Conservation (phyloP, 2,329 filamentous ascomycete species). For the Pseudogymnoascus sp. region DNA sequence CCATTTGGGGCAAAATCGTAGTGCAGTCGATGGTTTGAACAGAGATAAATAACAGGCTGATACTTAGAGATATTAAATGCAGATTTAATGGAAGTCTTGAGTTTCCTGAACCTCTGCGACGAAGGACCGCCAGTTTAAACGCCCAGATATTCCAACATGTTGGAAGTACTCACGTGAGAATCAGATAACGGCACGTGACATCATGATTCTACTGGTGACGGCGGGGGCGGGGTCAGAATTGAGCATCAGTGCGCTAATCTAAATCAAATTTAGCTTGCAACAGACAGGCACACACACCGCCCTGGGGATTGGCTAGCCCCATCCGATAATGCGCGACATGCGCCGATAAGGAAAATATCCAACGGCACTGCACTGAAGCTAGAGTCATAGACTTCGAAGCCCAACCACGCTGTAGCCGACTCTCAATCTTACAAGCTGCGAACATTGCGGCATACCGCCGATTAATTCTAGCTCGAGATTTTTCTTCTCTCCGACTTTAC, state of each 20-base stretch:
- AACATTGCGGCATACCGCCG: background rate
- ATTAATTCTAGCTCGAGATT: background rate
- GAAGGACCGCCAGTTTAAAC: background rate
- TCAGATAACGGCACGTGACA: background rate
- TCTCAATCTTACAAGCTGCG: background rate
- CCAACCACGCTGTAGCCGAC: background rate
- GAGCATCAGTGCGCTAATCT: background rate
- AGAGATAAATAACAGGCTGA: background rate
- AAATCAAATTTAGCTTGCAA: background rate
- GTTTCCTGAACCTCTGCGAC: background rate
- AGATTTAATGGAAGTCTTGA: background rate
- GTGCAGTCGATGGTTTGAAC: background rate
- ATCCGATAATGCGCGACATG: background rate
- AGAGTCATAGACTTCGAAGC: background rate
- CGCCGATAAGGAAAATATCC: slow-evolving; percentile 3
- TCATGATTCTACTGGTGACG: background rate
- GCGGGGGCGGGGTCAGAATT: background rate
- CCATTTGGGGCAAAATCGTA: background rate
- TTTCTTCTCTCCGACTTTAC: background rate
- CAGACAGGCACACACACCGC: background rate
- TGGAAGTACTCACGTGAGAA: background rate
- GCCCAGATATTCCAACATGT: background rate
- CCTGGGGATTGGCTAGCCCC: background rate
- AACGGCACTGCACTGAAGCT: background rate
- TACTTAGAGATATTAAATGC: background rate